Conservation (phyloP, 2,329 filamentous ascomycete species). For the Saccharata proteae region DNA sequence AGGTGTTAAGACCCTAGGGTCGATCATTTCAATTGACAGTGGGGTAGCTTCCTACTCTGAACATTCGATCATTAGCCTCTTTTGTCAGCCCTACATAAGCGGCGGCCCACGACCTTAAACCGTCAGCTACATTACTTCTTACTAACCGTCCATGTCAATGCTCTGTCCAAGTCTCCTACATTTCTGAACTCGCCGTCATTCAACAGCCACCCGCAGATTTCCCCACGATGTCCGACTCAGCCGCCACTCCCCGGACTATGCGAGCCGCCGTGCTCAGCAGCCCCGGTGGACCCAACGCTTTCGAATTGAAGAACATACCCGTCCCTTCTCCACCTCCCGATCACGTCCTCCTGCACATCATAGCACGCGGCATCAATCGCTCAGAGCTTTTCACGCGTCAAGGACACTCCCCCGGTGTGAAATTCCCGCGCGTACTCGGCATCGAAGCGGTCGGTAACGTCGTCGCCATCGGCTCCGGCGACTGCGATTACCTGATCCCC, state of each 20-base stretch:
- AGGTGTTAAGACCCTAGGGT: too few species aligned
- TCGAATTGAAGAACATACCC: constrained; percentile 27
- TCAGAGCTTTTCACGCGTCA: constrained; percentile 36
- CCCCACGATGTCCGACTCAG: too few species aligned
- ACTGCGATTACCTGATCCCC: constrained; percentile 17
- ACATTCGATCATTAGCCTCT: too few species aligned
- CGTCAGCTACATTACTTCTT: too few species aligned
- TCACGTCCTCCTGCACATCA: constrained; percentile 30
- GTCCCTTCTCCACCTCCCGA: constrained; percentile 26
- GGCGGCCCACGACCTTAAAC: too few species aligned
- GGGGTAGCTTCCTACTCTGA: too few species aligned
- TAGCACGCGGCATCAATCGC: constrained; percentile 36
- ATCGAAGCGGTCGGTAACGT: constrained; percentile 36
- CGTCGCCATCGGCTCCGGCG: constrained; percentile 21
- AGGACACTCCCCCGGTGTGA: constrained; percentile 28
- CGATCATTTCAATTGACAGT: too few species aligned
- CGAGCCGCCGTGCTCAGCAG: constrained; percentile 31
- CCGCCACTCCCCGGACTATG: constrained; percentile 22
- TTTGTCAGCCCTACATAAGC: too few species aligned
- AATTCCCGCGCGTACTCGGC: constrained; percentile 33
- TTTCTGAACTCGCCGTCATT: too few species aligned
- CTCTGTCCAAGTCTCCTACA: too few species aligned
- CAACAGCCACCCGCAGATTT: too few species aligned
- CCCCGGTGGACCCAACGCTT: constrained; percentile 27
- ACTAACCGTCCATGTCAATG: too few species aligned